phyloP scores from a whole-genome alignment of 2,329 filamentous ascomycete species.

The Biscogniauxia sp. region DNA sequence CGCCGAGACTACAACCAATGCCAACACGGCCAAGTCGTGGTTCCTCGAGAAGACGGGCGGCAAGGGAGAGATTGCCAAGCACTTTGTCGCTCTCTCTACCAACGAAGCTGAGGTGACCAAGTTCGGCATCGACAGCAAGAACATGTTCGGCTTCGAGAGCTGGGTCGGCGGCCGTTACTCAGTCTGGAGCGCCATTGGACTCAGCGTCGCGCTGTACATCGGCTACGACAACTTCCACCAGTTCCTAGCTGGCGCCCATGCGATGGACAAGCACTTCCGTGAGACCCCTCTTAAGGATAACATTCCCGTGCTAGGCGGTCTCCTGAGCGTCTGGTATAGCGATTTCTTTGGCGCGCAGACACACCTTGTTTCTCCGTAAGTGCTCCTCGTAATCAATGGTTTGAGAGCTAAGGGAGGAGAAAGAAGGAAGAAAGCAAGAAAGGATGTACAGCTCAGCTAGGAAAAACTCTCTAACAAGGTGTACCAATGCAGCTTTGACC shows the following conservation, averaged over 20 bases:
- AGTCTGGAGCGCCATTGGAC: slow-evolving; percentile 96
- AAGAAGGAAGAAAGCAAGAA: not conserved
- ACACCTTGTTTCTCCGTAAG: slow-evolving; percentile 90
- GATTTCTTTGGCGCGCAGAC: slow-evolving; percentile 99
- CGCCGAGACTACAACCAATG: slow-evolving; percentile 94
- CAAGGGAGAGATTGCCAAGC: slow-evolving; percentile 90
- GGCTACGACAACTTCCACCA: slow-evolving; percentile 97
- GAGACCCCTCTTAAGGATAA: slow-evolving; percentile 89
- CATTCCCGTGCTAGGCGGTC: slow-evolving; percentile 87
- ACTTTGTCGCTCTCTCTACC: slow-evolving; percentile 97
- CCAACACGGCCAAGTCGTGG: slow-evolving; percentile 95
- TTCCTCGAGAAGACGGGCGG: slow-evolving; percentile 78
- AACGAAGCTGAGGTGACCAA: slow-evolving; percentile 95
- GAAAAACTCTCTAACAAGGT: slow-evolving; percentile 1
- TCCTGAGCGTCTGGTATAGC: slow-evolving; percentile 97
- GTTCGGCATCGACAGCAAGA: slow-evolving; percentile 97
- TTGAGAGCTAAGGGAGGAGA: no score
- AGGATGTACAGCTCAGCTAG: not conserved
- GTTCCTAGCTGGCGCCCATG: slow-evolving; percentile 90
- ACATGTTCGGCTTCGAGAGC: slow-evolving; percentile 99
- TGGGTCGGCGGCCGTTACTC: slow-evolving; percentile 99
- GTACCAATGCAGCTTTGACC: slow-evolving; percentile 69
- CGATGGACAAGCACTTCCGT: slow-evolving; percentile 98
- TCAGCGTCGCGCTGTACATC: slow-evolving; percentile 92
- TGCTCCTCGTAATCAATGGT: slow-evolving; percentile 22